Base-by-base conservation (phyloP, 176 grass and related monocot genomes). In the Hsuehochloa calcarea region DNA sequence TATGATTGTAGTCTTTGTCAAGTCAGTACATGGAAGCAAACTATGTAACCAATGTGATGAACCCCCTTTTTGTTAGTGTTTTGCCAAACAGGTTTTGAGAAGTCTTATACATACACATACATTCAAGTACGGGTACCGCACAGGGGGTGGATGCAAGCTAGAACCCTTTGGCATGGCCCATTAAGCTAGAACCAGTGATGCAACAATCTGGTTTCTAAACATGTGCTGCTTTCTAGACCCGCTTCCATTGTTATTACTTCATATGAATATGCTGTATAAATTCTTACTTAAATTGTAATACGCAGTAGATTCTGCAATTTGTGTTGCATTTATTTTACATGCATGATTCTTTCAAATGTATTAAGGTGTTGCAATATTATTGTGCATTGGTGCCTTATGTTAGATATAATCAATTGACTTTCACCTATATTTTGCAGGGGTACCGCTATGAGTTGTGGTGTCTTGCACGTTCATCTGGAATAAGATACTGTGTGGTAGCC, bases 391-490 rank as follows among this genome's bases (percentile, higher is more conserved):
- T 60, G 35, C 4, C 22, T 27, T 64, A 25, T 22, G 6, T 39
- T 61, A 15, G 40, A 38, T 54, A 62, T 27, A 64, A 51, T 44
- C 43, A 44, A 44, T 44, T 44, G 43, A 51, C 22, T 70, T 77
- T 82, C 9, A 43, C 35, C 62, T n/a, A 38, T 35, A 49, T 67
- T 72, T 72, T 83, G 59, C 85, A 97, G 95, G 95, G 95, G 62
- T 97, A 97, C 80, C 88, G 93, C 46, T 97, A 97, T 66, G 95
- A 97, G 58, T 71, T 97, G 52, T 97, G 95, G 95, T 97, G 95
- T 84, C 95, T 97, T 68, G 95, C 95, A 19, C 89, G 95, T 70
- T 91, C 95, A 82, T 86, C 95, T 49, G 89, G 95, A 19, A 90
- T 97, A 89, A 93, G 93, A 97, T 95, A 97, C 62, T 95, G 95